Conservation (phyloP, 1,284 basidiomycete genomes). For the Puccinia coronata region DNA sequence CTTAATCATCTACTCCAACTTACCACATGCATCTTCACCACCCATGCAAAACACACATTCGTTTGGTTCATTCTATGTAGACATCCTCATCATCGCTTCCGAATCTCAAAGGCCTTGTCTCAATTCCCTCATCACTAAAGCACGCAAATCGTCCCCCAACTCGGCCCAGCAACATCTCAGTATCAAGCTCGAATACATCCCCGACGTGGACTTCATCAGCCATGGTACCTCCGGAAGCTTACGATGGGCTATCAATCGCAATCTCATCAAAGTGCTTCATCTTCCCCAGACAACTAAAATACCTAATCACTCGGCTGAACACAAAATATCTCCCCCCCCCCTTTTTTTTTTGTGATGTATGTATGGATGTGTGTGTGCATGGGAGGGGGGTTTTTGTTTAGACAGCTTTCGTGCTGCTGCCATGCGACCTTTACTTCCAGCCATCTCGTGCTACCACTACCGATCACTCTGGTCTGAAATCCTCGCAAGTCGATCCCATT, state of each 20-base stretch:
- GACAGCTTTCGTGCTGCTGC: constrained; percentile 43
- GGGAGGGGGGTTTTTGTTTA: neutral
- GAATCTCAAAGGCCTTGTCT: constrained; percentile 32
- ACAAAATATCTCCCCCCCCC: neutral
- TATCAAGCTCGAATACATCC: constrained; percentile 32
- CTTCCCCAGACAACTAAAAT: no score
- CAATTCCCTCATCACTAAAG: neutral
- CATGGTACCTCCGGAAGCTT: constrained; percentile 32
- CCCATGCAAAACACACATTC: no score
- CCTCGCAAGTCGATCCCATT: neutral
- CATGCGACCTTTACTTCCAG: constrained; percentile 48
- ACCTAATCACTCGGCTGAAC: no score
- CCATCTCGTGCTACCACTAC: neutral
- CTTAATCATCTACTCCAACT: neutral
- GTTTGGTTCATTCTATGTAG: neutral
- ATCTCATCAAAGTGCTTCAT: constrained; percentile 20
- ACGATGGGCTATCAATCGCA: constrained; percentile 25
- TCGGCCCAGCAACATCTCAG: constrained; percentile 12
- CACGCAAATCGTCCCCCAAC: constrained; percentile 6
- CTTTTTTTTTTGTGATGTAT: no score
- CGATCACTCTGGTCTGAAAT: neutral
- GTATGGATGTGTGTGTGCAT: no score
- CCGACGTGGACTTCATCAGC: constrained; percentile 3
- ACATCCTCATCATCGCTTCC: constrained; percentile 26
- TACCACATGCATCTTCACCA: no score